Conservation (phyloP, 176 grass and related monocot genomes). For the Triticum monococcum region DNA sequence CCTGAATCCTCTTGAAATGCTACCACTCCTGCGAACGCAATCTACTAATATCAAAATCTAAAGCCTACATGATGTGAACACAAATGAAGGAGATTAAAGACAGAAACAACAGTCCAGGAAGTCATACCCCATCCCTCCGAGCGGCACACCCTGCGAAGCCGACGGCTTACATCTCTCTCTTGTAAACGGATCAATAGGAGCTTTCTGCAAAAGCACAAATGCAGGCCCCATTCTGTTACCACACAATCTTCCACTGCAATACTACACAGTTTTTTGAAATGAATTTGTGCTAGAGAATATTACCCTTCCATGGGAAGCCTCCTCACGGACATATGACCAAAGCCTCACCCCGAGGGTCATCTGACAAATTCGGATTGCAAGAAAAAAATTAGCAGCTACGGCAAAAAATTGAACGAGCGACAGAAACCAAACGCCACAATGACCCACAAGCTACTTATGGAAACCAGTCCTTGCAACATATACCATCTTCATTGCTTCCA, state of each 20-base stretch:
- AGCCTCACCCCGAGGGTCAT: constrained; percentile 89
- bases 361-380: constrained; percentile 33
- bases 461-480: constrained; percentile 24
- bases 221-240: neutral
- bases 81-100: constrained; percentile 3
- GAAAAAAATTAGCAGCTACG: neutral
- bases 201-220: constrained; percentile 73
- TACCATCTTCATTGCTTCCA: constrained; percentile 99
- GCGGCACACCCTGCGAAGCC: constrained; percentile 90
- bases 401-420: neutral
- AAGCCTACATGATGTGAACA: neutral
- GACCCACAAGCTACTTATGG: neutral
- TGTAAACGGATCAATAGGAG: constrained; percentile 97
- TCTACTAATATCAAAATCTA: constrained; percentile 37
- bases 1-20: constrained; percentile 98
- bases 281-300: constrained; percentile 14
- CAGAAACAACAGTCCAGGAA: neutral
- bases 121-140: constrained; percentile 96
- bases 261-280: neutral
- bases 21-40: constrained; percentile 78
- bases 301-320: constrained; percentile 98
- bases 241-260: neutral
- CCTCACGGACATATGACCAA: constrained; percentile 98
- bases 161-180: constrained; percentile 85
- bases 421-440: neutral